Evolutionary conservation across 148 eudicot genomes (phyloP).

Genomic region (Cornus suecica): DNA sequence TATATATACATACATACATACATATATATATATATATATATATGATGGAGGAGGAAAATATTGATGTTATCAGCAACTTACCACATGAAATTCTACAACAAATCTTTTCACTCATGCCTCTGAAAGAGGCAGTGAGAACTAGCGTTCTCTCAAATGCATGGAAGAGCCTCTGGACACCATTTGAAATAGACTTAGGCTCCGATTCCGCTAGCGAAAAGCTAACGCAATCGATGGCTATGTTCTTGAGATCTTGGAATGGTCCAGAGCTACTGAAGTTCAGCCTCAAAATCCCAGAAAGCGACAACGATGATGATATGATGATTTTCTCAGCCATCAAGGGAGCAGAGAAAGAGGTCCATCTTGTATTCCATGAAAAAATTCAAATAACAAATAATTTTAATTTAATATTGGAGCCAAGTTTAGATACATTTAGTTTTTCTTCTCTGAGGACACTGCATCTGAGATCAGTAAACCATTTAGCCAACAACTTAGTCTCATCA

Average conservation of each 20-base stretch:
- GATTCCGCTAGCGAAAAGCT: constrained; percentile 1
- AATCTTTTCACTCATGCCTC: constrained; percentile 18
- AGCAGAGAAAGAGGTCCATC: constrained; percentile 15
- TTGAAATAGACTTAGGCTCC: background rate
- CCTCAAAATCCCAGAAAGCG: background rate
- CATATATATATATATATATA: background rate
- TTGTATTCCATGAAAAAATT: constrained; percentile 7
- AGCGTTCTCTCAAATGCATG: constrained; percentile 21
- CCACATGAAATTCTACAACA: constrained; percentile 16
- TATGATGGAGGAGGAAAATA: constrained; percentile 7
- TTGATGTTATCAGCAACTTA: constrained; percentile 12
- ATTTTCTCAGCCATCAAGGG: constrained; percentile 8
- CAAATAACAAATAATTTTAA: background rate
- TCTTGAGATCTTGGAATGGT: background rate
- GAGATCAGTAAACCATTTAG: constrained; percentile 7
- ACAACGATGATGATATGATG: background rate
- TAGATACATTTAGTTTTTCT: background rate
- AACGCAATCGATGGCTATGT: background rate
- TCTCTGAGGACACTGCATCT: constrained; percentile 20
- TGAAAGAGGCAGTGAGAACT: constrained; percentile 24
- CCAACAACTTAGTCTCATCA: background rate
- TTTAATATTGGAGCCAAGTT: background rate
- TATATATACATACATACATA: background rate
- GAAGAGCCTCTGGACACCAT: constrained; percentile 16
- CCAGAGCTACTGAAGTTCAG: constrained; percentile 11